These are phyloP conservation scores for Alternaria sp. DNA, from an alignment of 2,329 filamentous ascomycete genomes.

Conservation along the genomic window DNA sequence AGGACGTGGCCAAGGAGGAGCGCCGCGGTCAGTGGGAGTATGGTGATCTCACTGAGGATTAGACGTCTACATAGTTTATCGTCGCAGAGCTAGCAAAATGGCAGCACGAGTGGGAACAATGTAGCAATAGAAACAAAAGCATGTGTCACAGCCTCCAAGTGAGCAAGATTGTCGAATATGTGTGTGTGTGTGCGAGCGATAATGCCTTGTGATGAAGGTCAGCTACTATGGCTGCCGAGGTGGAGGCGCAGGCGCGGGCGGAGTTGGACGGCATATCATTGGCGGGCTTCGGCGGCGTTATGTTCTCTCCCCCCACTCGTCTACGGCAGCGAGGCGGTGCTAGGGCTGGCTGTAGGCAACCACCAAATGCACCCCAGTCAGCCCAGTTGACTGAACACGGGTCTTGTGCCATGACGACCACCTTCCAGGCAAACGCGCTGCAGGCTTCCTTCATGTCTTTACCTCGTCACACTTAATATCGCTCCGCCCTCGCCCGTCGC, in stretches of 20 bases:
- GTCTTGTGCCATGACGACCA: constrained; percentile 37
- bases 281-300: constrained; percentile 3
- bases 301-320: constrained; percentile 9
- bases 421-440: constrained; percentile 41
- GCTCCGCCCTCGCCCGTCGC: constrained; percentile 12
- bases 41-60: constrained; percentile 83
- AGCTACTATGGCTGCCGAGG: background rate
- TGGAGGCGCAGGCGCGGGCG: constrained; percentile 17
- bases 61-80: constrained; percentile 5
- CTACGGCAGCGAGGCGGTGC: constrained; percentile 21
- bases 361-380: constrained; percentile 39
- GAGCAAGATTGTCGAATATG: background rate
- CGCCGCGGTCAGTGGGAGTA: constrained; percentile 97
- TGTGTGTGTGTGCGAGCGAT: background rate
- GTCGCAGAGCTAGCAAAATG: background rate
- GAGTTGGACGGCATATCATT: constrained; percentile 15
- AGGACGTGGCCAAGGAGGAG: constrained; percentile 80
- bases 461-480: constrained; percentile 16
- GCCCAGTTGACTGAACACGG: constrained; percentile 25
- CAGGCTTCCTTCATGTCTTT: constrained; percentile 30
- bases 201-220: background rate
- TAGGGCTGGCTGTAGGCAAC: constrained; percentile 34
- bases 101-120: background rate
- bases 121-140: constrained; percentile 1
- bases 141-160: background rate